These are phyloP conservation scores for Aspergillus intermedius DNA, from an alignment of 2,329 filamentous ascomycete species.

Conservation along the genomic window DNA sequence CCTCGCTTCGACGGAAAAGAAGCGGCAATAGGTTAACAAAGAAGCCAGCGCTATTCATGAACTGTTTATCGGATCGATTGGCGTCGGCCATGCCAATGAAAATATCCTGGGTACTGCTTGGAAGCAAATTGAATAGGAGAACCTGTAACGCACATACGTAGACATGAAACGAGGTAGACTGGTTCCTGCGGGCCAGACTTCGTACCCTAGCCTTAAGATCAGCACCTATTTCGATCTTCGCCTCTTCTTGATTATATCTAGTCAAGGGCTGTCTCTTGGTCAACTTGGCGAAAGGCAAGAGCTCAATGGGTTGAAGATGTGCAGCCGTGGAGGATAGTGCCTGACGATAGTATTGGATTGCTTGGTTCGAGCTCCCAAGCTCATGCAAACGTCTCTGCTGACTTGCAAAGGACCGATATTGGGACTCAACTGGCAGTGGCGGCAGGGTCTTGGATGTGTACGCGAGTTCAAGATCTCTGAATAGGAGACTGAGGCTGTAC, in stretches of 20 bases:
- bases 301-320: neutral
- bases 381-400: neutral
- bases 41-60: slow-evolving; percentile 37
- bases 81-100: slow-evolving; percentile 40
- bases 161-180: slow-evolving; percentile 42
- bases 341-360: neutral
- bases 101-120: slow-evolving; percentile 31
- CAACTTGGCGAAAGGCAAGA: neutral
- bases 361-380: neutral
- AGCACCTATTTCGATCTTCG: neutral
- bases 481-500: slow-evolving; percentile 34
- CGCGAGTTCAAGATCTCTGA: slow-evolving; percentile 36
- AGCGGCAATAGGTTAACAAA: slow-evolving; percentile 48
- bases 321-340: neutral
- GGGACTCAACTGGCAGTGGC: neutral
- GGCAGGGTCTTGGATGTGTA: neutral
- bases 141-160: slow-evolving; percentile 39
- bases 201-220: neutral
- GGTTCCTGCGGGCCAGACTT: slow-evolving; percentile 1
- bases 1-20: slow-evolving; percentile 22
- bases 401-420: neutral
- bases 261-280: neutral
- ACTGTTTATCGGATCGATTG: slow-evolving; percentile 4
- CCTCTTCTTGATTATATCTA: neutral
- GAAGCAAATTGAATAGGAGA: slow-evolving; percentile 29